Base-by-base conservation (phyloP, 805 yeast genomes). In the Trichomonascus vanleenenianus region DNA sequence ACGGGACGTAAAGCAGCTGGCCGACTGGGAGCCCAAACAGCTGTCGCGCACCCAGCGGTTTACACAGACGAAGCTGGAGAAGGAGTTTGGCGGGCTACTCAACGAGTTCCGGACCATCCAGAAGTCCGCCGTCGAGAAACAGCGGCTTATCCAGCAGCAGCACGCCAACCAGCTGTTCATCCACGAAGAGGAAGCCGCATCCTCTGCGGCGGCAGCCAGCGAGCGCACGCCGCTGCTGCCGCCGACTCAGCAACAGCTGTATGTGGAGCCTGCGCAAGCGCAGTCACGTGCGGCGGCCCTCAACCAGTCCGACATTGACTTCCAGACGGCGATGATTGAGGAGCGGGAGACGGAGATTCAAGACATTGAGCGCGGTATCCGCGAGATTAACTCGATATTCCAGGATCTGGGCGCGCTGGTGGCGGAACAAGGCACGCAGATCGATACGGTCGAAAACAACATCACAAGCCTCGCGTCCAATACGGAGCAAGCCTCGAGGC, bases 361-460 rank as follows among this genome's bases (percentile, higher is more conserved):
- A 27, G 79, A 77, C 50, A 81, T 88, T 7, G 80, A 83, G 37
- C 77, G 78, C 36, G 95, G 95, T 0, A 86, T 88, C 9, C 75
- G 73, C 44, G 96, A 89, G 53, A 85, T 89, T 36, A 88, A 89
- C 61, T 73, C 87, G 8, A 88, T 89, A 3, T 88, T 87, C 61
- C 79, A 79, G 53, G 95, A 88, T 56, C 63, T 89, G 46, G 87
- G 88, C 12, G 74, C 78, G 33, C 66, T 89, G 55, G 93, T 89
- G 2, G 70, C 74, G 43, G 89, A 86, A 61, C 97, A 89, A 60
- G 96, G 95, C 4, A 80, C 76, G 27, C 88, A 85, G 53, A 73
- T 89, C 14, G 95, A 87, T 57, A 78, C 88, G 0, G 78, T 89
- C 14, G 96, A 87, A 58, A 86, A 82, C 50, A 87, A 87, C 62